Evolutionary conservation across 345 rosid species (phyloP), one percentile per base, ranked within the genome.

Genomic region (Camelina laxa): DNA sequence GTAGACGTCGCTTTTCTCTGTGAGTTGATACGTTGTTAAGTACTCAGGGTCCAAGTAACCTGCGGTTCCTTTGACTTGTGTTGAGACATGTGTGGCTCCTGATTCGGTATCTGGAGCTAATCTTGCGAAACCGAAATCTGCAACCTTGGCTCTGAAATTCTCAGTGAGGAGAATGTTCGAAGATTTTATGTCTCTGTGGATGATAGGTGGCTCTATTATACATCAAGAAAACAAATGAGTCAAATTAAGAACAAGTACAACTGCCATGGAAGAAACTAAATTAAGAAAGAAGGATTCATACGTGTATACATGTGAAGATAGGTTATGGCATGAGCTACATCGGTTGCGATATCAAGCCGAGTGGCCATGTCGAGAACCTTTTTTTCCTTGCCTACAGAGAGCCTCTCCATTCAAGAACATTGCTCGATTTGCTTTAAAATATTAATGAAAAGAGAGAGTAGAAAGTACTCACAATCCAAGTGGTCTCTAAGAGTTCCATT

Each of bases 241-340:
- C 54, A 44, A 71, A 22, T 22, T 22, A 22, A 22, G 15, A 72
- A 49, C 27, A 49, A 49, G 24, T 60, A n/a, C 21, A 1, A 47
- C 36, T 39, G 21, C 31, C 22, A 53, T 39, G 69, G 45, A 59
- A 66, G 24, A n/a, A 44, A 49, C 1, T 20, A 33, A 57, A 22
- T 2, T 22, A 11, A 6, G 36, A 10, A 51, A 1, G 1, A 65
- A 36, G 42, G 15, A 6, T 12, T 1, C 16, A 14, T 10, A 58
- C 99, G 96, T 78, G 99, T 90, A 75, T 95, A 95, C 92, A 85
- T 89, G 80, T 95, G 97, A 76, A 95, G 97, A 80, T 95, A 95
- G 72, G 99, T 95, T 41, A 95, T 65, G 3, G 97, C 99, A 80
- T 95, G 97, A 65, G 97, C 97, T 36, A 95, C 88, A 61, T 95